Conservation (phyloP, 1,284 basidiomycete species). For the Ceratobasidium papillatum region DNA sequence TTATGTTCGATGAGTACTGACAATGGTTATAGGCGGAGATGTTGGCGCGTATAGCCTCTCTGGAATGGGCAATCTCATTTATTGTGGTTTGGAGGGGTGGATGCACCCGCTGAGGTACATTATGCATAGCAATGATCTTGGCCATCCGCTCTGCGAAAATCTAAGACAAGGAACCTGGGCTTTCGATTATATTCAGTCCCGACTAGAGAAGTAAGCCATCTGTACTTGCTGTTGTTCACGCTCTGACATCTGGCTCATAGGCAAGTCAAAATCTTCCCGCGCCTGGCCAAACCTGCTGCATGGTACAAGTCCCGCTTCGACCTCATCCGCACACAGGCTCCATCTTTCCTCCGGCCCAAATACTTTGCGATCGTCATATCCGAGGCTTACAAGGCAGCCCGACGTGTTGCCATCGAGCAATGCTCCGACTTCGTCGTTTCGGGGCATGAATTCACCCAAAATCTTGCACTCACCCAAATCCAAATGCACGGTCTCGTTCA, state of each 20-base stretch:
- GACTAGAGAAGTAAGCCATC: slow-evolving; percentile 73
- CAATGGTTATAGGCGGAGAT: slow-evolving; percentile 54
- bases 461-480: slow-evolving; percentile 83
- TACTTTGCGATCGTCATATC: slow-evolving; percentile 92
- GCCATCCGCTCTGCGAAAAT: slow-evolving; percentile 88
- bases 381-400: slow-evolving; percentile 89
- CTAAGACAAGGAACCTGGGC: slow-evolving; percentile 89
- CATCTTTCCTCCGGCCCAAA: slow-evolving; percentile 89
- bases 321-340: slow-evolving; percentile 73
- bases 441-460: slow-evolving; percentile 89
- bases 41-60: slow-evolving; percentile 85
- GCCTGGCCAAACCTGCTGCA: slow-evolving; percentile 70
- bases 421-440: slow-evolving; percentile 83
- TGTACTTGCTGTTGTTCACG: slow-evolving; percentile 8
- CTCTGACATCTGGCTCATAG: slow-evolving; percentile 54
- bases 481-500: slow-evolving; percentile 93
- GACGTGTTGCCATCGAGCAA: slow-evolving; percentile 82
- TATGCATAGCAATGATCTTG: slow-evolving; percentile 89
- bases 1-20: neutral
- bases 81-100: slow-evolving; percentile 95
- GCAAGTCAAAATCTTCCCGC: slow-evolving; percentile 72
- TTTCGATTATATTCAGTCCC: slow-evolving; percentile 79
- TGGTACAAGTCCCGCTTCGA: slow-evolving; percentile 90
- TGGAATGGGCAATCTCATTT: slow-evolving; percentile 74
- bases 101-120: slow-evolving; percentile 86